phyloP scores from a whole-genome alignment of 441 rosid species.

The Dalechampia spathulata region DNA sequence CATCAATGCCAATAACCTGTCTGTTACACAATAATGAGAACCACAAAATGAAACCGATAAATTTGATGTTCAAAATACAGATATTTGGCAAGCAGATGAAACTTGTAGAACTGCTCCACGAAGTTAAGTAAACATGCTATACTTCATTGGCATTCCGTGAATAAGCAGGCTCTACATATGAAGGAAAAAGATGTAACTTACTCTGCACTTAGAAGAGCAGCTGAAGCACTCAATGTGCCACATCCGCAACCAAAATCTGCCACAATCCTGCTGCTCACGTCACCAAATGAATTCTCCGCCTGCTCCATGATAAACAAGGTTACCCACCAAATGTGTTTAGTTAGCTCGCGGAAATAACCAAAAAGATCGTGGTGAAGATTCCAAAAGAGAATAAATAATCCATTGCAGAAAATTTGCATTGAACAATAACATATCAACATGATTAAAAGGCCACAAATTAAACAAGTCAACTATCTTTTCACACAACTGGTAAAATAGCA shows the following conservation, averaged over 20 bases:
- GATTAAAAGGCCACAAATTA: neutral
- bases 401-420: neutral
- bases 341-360: no score
- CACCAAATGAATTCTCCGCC: conserved; percentile 93
- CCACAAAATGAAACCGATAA: neutral
- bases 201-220: conserved; percentile 86
- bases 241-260: conserved; percentile 98
- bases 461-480: neutral
- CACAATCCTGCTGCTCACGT: conserved; percentile 58
- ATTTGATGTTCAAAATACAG: neutral
- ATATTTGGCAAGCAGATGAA: neutral
- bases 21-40: conserved; percentile 29
- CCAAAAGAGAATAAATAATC: neutral
- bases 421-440: neutral
- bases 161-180: neutral
- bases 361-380: no score
- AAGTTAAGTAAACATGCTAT: no score
- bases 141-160: neutral
- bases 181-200: conserved; percentile 28
- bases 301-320: conserved; percentile 10
- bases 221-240: conserved; percentile 80
- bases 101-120: no score
- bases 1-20: conserved; percentile 68
- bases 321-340: neutral
- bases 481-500: neutral